Conservation (phyloP, 2,329 filamentous ascomycete species). For the Fusarium setosum region DNA sequence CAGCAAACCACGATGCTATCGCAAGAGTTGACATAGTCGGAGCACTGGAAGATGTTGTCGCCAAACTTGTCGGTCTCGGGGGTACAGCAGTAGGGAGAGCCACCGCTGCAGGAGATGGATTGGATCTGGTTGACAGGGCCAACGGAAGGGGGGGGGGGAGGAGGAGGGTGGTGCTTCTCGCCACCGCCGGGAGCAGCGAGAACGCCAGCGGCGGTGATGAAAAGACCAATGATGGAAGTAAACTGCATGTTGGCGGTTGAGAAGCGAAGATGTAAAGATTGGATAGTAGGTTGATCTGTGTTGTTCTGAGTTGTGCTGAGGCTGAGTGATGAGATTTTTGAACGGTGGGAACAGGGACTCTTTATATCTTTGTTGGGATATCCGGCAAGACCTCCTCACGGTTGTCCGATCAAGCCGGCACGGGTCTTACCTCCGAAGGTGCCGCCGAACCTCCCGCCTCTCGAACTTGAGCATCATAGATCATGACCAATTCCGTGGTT, state of each 20-base stretch:
- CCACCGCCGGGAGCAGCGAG: conserved; percentile 14
- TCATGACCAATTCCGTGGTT: too few species aligned
- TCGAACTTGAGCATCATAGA: too few species aligned
- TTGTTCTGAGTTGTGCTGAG: conserved; percentile 8
- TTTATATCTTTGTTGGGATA: conserved; percentile 10
- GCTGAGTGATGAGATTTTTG: conserved; percentile 16
- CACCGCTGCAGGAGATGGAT: not conserved
- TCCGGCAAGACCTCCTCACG: not conserved
- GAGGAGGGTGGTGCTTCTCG: not conserved
- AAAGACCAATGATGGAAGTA: conserved; percentile 7
- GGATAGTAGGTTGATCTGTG: conserved; percentile 10
- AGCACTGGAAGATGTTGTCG: not conserved
- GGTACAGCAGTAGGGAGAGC: conserved; percentile 19
- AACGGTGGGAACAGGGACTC: not conserved
- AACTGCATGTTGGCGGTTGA: conserved; percentile 30
- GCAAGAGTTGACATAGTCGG: not conserved
- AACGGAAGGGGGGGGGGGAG: not conserved
- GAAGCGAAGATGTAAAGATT: conserved; percentile 10
- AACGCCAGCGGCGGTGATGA: conserved; percentile 14
- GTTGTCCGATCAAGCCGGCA: not conserved
- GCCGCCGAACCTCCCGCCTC: not conserved
- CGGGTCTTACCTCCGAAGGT: not conserved
- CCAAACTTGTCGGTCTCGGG: not conserved
- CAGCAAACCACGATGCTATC: conserved; percentile 14
- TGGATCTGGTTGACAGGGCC: not conserved